phyloP scores from a whole-genome alignment of 306 rosid species.

The Morella rubra region DNA sequence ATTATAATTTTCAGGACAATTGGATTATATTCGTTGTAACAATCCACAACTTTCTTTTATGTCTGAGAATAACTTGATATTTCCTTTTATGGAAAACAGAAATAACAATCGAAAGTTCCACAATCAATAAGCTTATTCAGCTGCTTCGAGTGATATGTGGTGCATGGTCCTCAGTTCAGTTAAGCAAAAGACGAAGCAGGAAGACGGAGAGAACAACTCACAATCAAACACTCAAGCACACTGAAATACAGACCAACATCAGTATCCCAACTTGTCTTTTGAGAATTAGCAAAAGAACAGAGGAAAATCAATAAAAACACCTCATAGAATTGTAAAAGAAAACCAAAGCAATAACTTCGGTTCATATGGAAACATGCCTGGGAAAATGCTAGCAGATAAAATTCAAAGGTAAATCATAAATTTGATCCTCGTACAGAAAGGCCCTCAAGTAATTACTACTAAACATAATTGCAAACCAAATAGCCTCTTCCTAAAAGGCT shows the following conservation, averaged over 20 bases:
- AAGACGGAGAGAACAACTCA: not conserved
- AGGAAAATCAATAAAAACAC: not conserved
- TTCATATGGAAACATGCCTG: not conserved
- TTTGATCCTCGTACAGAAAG: constrained; percentile 23
- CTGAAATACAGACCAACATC: not conserved
- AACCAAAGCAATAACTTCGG: constrained; percentile 15
- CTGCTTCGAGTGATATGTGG: not conserved
- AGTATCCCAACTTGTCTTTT: not conserved
- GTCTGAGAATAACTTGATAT: not conserved
- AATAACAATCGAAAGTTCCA: too few species aligned
- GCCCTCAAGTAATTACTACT: constrained; percentile 20
- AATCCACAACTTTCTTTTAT: not conserved
- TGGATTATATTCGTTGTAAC: not conserved
- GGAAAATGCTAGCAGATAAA: constrained; percentile 18
- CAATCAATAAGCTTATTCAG: not conserved
- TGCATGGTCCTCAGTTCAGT: not conserved
- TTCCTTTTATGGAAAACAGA: too few species aligned
- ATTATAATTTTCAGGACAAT: not conserved
- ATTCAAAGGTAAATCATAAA: constrained; percentile 27
- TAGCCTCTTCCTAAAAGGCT: constrained; percentile 20
- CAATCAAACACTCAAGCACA: not conserved
- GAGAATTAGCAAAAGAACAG: not conserved
- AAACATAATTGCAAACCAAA: constrained; percentile 30
- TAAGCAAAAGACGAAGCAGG: not conserved
- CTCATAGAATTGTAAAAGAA: too few species aligned